Base-by-base conservation (phyloP, 1,284 basidiomycete genomes). In the Meira nashicola region DNA sequence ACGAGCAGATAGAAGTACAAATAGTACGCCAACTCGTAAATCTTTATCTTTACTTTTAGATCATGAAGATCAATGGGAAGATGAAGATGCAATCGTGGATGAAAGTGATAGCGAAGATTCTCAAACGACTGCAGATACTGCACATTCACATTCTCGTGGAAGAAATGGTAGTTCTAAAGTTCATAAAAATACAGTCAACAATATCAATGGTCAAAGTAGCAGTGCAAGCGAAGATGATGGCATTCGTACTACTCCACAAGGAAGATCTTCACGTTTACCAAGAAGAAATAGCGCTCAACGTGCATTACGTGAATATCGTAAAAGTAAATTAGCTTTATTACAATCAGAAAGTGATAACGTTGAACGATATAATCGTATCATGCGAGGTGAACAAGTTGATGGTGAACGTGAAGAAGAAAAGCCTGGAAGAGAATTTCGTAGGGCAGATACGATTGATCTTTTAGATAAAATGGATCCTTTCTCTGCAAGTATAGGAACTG, bases 291-390 rank as follows among this genome's bases (percentile, higher is more conserved):
- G 28, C 59, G 62, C 28, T 54, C 68, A 40, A 66, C 65, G 14
- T 61, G 50, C 50, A 53, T 17, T 62, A 1, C 57, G 60, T 19
- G 64, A 70, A 40, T 70, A 70, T 39, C 56, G 63, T 38, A 57
- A 58, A 17, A 70, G 68, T 50, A 63, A 67, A 9, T 53, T 53
- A 17, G 68, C 68, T 40, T 53, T 70, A 1, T 40, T 70, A 10
- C 57, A 66, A 1, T 68, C 66, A 4, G 67, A 63, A 39, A 33
- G 17, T 14, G 28, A 53, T 39, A 41, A 41, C 57, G 37, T 53
- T 17, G 50, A 53, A 57, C n/a, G 40, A 23, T 58, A 65, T 15
- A 28, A 55, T 15, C 46, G 62, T 11, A 63, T 58, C 6, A 57
- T 41, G 25, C 64, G 55, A 38, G 46, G 46, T 19, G 46, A 25